phyloP scores from a whole-genome alignment of 257 asterid species.

The Salvia splendens region DNA sequence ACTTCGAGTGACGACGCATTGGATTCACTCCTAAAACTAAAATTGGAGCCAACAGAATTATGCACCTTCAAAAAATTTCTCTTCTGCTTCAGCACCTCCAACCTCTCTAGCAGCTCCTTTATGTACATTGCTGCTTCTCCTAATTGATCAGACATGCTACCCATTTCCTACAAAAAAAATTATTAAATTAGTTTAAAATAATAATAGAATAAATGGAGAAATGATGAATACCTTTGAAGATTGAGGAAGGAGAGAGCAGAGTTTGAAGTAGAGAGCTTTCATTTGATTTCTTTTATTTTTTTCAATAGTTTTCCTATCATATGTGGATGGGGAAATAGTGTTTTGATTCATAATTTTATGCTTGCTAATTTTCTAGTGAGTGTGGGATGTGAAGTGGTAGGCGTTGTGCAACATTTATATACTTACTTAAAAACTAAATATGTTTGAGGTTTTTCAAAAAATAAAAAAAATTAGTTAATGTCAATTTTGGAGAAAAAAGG shows the following conservation, averaged over 20 bases:
- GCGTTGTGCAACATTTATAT: too few species aligned
- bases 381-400: too few species aligned
- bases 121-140: constrained; percentile 58
- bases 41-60: background rate
- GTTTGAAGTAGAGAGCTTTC: constrained; percentile 54
- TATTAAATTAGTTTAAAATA: too few species aligned
- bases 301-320: constrained; percentile 57
- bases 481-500: too few species aligned
- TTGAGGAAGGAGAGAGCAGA: constrained; percentile 58
- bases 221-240: constrained; percentile 42
- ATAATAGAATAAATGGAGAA: background rate
- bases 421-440: too few species aligned
- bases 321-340: constrained; percentile 26
- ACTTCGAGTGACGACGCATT: constrained; percentile 6
- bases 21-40: too few species aligned
- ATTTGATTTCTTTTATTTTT: constrained; percentile 58
- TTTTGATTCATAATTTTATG: constrained; percentile 17
- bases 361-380: too few species aligned
- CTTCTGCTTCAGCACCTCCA: constrained; percentile 61
- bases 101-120: constrained; percentile 43
- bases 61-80: constrained; percentile 31
- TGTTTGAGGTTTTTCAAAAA: too few species aligned
- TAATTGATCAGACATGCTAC: constrained; percentile 49
- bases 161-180: constrained; percentile 38
- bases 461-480: too few species aligned